phyloP scores from a whole-genome alignment of 805 yeast species.

The Suhomyces vadensis region DNA sequence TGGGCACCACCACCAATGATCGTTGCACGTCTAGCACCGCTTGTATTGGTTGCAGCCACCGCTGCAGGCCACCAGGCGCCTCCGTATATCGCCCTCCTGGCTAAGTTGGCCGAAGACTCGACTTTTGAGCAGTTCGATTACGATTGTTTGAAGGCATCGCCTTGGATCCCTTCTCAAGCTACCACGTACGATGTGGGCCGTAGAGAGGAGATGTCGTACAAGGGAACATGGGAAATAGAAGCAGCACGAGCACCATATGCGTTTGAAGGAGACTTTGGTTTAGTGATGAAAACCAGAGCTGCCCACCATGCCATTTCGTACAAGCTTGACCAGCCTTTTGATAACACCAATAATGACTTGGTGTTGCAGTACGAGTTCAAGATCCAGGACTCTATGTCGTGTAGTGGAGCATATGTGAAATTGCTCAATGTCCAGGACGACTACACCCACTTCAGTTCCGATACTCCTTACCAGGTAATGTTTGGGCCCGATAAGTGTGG shows the following conservation, averaged over 20 bases:
- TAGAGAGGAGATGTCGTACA: conserved; percentile 58
- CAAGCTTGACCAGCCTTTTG: conserved; percentile 55
- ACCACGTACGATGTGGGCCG: conserved; percentile 27
- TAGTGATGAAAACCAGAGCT: conserved; percentile 73
- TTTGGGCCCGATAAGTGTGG: conserved; percentile 97
- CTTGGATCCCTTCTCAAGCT: conserved; percentile 56
- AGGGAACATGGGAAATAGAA: conserved; percentile 76
- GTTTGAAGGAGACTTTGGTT: conserved; percentile 65
- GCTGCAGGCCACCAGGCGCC: not conserved
- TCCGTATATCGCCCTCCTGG: not conserved
- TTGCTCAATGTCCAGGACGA: conserved; percentile 50
- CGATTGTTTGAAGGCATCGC: conserved; percentile 23
- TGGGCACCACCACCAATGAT: not conserved
- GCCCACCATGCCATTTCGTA: conserved; percentile 82
- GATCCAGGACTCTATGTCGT: conserved; percentile 70
- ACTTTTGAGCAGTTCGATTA: conserved; percentile 65
- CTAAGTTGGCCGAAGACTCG: conserved; percentile 25
- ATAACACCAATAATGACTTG: conserved; percentile 61
- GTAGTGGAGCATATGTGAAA: conserved; percentile 92
- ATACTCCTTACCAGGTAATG: conserved; percentile 80
- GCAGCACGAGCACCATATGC: conserved; percentile 57
- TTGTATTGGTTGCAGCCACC: not conserved
- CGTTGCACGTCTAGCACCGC: conserved; percentile 1
- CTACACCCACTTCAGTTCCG: conserved; percentile 55
- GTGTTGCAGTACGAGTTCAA: conserved; percentile 91